These are phyloP conservation scores for Pontederia paniculata DNA, from an alignment of 176 grass and related monocot species.

Conservation along the genomic window DNA sequence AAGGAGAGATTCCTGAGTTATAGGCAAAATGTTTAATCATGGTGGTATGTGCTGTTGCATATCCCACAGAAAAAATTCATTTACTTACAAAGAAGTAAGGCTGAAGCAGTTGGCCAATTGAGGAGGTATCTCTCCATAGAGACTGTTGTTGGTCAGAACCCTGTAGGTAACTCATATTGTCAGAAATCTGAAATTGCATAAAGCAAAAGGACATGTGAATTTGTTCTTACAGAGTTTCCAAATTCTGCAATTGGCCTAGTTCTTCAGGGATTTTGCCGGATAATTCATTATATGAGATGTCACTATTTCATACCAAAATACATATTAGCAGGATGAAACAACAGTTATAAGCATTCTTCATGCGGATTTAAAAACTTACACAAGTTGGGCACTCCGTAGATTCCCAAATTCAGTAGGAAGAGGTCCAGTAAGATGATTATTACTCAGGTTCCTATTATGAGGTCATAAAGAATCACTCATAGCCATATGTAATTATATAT, in stretches of 20 bases:
- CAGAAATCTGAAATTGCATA: slow-evolving; percentile 3
- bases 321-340: too few relatives aligned
- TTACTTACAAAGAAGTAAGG: slow-evolving; percentile 65
- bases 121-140: slow-evolving; percentile 74
- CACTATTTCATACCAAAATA: slow-evolving; percentile 27
- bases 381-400: slow-evolving; percentile 84
- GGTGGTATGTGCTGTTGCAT: background rate
- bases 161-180: slow-evolving; percentile 24
- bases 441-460: slow-evolving; percentile 69
- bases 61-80: background rate
- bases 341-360: too few relatives aligned
- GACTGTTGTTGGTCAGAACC: slow-evolving; percentile 90
- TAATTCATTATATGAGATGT: slow-evolving; percentile 73
- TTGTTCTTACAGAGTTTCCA: slow-evolving; percentile 72
- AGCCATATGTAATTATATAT: background rate
- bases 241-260: slow-evolving; percentile 80
- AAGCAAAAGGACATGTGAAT: slow-evolving; percentile 9
- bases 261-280: slow-evolving; percentile 72
- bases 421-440: slow-evolving; percentile 56
- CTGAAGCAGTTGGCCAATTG: slow-evolving; percentile 91
- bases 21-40: background rate
- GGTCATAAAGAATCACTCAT: background rate
- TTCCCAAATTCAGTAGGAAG: slow-evolving; percentile 88
- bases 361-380: slow-evolving; percentile 39
- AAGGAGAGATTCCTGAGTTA: slow-evolving; percentile 80